Conservation (phyloP, 148 eudicot species). For the Chenopodium album region DNA sequence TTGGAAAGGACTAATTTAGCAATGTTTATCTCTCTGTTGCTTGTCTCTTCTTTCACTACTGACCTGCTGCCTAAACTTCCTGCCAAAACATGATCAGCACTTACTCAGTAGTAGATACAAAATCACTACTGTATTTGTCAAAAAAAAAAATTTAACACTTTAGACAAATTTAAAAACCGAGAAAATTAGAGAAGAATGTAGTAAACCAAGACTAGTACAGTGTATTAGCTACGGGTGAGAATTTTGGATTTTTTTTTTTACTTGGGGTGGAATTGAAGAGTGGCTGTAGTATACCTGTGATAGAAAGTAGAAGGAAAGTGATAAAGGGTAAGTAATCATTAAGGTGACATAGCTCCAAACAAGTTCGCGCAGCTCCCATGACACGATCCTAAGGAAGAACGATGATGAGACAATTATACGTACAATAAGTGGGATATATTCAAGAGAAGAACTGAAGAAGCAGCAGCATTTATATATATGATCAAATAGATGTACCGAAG, state of each 20-base stretch:
- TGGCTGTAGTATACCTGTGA: slow-evolving; percentile 1
- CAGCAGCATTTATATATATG: too few relatives aligned
- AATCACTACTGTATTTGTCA: too few relatives aligned
- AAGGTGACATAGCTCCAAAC: background rate
- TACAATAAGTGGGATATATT: too few relatives aligned
- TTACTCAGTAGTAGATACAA: too few relatives aligned
- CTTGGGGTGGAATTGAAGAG: too few relatives aligned
- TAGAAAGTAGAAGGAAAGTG: slow-evolving; percentile 1
- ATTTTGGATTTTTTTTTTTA: too few relatives aligned
- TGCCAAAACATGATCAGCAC: background rate
- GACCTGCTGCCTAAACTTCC: background rate
- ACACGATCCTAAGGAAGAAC: background rate
- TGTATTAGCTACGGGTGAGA: too few relatives aligned
- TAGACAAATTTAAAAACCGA: too few relatives aligned
- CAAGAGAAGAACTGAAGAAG: too few relatives aligned
- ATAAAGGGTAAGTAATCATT: slow-evolving; percentile 5
- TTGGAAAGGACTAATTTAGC: slow-evolving; percentile 10
- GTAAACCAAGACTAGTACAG: background rate
- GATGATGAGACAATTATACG: too few relatives aligned
- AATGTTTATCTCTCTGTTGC: background rate
- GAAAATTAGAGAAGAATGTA: background rate
- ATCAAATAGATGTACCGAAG: too few relatives aligned
- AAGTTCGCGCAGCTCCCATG: background rate
- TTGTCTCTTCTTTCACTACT: background rate
- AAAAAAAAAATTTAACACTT: too few relatives aligned